Evolutionary conservation across 176 grass and related monocot genomes (phyloP), one percentile per base, ranked within the genome.

Genomic region (Typha latifolia): DNA sequence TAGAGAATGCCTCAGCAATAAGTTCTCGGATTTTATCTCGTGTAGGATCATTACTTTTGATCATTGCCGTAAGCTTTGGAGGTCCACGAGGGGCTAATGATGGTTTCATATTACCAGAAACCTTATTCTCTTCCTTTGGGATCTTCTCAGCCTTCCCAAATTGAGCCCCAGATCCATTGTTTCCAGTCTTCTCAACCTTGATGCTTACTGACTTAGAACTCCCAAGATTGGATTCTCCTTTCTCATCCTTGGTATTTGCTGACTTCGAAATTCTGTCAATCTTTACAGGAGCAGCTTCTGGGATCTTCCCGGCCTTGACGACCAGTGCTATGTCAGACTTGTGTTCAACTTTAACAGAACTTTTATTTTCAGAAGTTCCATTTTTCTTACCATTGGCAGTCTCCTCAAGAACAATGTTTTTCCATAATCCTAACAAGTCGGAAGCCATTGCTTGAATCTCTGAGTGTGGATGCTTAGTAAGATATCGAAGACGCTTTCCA

Each of bases 381-480:
- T 90, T 87, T 87, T 86, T 90, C 78, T 87, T 90, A 63, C 49
- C 81, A 27, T 78, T 80, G 0, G 63, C 29, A 55, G 15, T 83
- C 20, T 95, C 90, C 74, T 90, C 84, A 49, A 90, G 72, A 23
- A 95, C 84, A 82, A 95, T 77, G 47, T 84, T 95, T 77, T 95
- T 95, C 90, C 90, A 95, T 70, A 84, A 80, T 4, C 68, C 62
- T 70, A 95, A 80, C 49, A 95, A 85, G 47, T 95, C 86, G 24
- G 84, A 69, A 12, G 90, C 83, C 62, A 87, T 63, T 8, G 78
- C 29, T 27, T 95, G 80, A 62, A 95, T 95, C 14, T 76, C 75
- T 4, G 77, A 70, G 52, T 95, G 74, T 14, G 90, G 86, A 63
- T 95, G 90, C 73, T 95, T 95, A 31, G 90, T 86, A 63, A 95